phyloP scores from a whole-genome alignment of 1,139 yeast genomes.

The Suhomyces maxii region DNA sequence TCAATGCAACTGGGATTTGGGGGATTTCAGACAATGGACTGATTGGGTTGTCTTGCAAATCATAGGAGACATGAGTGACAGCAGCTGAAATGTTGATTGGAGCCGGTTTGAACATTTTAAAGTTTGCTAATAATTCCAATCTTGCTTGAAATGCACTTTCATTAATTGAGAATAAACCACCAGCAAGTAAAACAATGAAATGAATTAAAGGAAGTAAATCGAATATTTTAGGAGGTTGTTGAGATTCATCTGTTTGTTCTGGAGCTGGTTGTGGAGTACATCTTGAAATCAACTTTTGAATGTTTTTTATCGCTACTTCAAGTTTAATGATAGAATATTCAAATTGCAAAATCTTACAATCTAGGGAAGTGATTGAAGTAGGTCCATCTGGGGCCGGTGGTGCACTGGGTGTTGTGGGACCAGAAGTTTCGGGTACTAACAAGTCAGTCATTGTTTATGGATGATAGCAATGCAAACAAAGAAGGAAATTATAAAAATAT shows the following conservation, averaged over 20 bases:
- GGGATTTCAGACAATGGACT: constrained; percentile 37
- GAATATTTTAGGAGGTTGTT: neutral
- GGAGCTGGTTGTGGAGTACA: constrained; percentile 6
- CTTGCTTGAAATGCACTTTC: constrained; percentile 46
- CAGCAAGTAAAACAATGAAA: constrained; percentile 40
- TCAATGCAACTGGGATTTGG: constrained; percentile 25
- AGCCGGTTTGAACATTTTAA: constrained; percentile 35
- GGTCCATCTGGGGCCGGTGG: constrained; percentile 5
- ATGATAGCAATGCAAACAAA: no score
- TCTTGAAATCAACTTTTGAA: constrained; percentile 15
- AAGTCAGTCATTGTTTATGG: no score
- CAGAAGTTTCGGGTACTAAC: neutral
- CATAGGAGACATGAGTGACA: constrained; percentile 44
- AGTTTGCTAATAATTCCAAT: constrained; percentile 43
- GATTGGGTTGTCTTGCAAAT: constrained; percentile 32
- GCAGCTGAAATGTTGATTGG: constrained; percentile 35
- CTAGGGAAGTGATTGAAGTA: constrained; percentile 23
- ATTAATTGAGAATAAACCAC: constrained; percentile 50
- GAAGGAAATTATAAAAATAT: no score
- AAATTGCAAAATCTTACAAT: constrained; percentile 42
- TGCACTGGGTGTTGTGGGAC: neutral
- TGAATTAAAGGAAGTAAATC: constrained; percentile 32
- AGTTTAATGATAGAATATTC: constrained; percentile 40
- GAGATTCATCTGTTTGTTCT: neutral
- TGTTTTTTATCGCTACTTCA: constrained; percentile 21